Percentiles rank a stretch among this genome's conserved stretches.
Conservation (phyloP, 2,329 filamentous ascomycete species). For the Xylaria sp. region DNA sequence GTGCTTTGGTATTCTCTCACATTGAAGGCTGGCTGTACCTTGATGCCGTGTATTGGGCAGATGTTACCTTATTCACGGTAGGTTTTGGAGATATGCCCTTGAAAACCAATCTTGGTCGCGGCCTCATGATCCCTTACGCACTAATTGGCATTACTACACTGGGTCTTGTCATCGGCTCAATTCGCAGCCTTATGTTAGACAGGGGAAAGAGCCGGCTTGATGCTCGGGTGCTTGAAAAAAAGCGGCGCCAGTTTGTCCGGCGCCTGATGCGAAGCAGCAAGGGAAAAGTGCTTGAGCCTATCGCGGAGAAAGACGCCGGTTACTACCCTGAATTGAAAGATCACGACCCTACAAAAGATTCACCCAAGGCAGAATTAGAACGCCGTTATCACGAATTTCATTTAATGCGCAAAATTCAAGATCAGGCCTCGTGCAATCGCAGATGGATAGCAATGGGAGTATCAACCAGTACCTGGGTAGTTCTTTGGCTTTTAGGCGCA, state of each 20-base stretch:
- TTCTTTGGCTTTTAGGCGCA: constrained; percentile 85
- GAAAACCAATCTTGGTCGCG: constrained; percentile 67
- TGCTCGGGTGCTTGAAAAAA: constrained; percentile 69
- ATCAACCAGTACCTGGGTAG: constrained; percentile 74
- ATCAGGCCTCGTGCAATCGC: constrained; percentile 70
- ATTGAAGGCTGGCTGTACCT: constrained; percentile 81
- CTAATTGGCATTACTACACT: constrained; percentile 86
- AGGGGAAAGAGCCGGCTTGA: constrained; percentile 65
- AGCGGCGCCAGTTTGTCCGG: constrained; percentile 61
- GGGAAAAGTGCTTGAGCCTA: constrained; percentile 62
- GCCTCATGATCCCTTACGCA: constrained; percentile 84
- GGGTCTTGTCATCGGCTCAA: constrained; percentile 83
- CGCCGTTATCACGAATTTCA: constrained; percentile 77
- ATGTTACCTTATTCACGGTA: constrained; percentile 75
- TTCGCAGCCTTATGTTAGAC: constrained; percentile 73
- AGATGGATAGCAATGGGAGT: constrained; percentile 79
- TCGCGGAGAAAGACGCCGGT: constrained; percentile 48
- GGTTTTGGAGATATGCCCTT: constrained; percentile 69
- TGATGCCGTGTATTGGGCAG: constrained; percentile 82
- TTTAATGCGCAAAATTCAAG: constrained; percentile 84
- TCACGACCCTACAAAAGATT: constrained; percentile 40
- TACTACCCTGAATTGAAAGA: constrained; percentile 34
- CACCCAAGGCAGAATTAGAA: constrained; percentile 60
- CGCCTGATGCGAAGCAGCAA: constrained; percentile 59
- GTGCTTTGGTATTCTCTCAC: constrained; percentile 77